Evolutionary conservation across 495 filamentous ascomycete species (phyloP), one percentile per base, ranked within the genome.

Genomic region (Annulohypoxylon bovei): DNA sequence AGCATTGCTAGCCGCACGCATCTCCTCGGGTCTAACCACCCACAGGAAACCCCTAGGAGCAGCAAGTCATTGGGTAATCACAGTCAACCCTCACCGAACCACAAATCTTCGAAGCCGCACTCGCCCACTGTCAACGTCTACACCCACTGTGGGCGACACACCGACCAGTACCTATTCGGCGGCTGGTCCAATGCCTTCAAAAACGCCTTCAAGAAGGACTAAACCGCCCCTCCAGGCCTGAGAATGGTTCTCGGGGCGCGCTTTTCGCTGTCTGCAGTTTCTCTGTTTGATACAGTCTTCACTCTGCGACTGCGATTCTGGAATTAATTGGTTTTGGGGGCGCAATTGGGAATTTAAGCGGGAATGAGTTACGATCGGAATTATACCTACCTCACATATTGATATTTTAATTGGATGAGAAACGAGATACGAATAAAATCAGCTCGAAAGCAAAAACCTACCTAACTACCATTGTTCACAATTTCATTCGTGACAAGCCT

Each of bases 91-190:
- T 49, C 61, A 37, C 30, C 53, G 28, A 40, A 22, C 9, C 69
- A 49, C 39, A 72, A 72, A 39, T 50, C 44, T 12, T 27, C 70
- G 30, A 77, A 74, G 61, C 40, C 70, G 5, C 55, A 63, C 56
- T 69, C 77, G 22, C 76, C 72, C 4, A 77, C 75, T 6, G 77
- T 79, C 42, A 79, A 79, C 27, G 62, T 69, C 1, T 75, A 77
- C 68, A 78, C 77, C 8, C 67, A 76, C 32, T 79, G 77, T 47
- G 77, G 77, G 4, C 67, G 77, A 6, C 77, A 79, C 46, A 68
- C 72, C 33, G 68, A 79, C 62, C 75, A 79, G 40, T 77, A 71
- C 40, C 60, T 79, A 11, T 70, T 79, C 46, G 63, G 75, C 28
- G 77, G 77, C 30, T 74, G 71, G 65, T 68, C 69, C 12, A 65